Evolutionary conservation across 768 basidiomycete species (phyloP).

Genomic region (Rhodotorula diobovata): DNA sequence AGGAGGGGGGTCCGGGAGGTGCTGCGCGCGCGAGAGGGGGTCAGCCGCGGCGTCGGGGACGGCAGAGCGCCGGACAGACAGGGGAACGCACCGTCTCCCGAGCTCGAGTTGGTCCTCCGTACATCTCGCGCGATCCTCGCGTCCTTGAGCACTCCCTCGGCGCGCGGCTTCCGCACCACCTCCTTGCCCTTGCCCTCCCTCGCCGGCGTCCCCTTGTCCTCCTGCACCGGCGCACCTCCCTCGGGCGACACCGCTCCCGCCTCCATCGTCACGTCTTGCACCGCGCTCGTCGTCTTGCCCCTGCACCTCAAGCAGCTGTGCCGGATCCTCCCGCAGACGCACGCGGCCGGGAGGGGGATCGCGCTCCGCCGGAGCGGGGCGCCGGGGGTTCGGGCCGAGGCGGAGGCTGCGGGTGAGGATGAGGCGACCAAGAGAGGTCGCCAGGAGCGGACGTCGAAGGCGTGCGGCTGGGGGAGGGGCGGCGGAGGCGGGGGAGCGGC

Average conservation of each 20-base stretch:
- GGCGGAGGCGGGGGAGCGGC: slow-evolving; percentile 4
- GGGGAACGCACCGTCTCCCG: background rate
- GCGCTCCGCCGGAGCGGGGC: background rate
- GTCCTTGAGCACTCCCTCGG: background rate
- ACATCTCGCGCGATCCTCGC: background rate
- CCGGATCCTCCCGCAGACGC: slow-evolving; percentile 24
- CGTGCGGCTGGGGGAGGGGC: background rate
- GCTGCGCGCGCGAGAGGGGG: too few species aligned
- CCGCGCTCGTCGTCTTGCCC: background rate
- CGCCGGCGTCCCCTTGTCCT: background rate
- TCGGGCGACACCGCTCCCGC: background rate
- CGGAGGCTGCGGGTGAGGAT: too few species aligned
- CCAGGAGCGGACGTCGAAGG: slow-evolving; percentile 22
- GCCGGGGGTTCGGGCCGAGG: background rate
- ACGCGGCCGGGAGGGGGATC: background rate
- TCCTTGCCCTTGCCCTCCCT: background rate
- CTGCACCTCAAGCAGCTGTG: slow-evolving; percentile 1
- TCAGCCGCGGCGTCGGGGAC: background rate
- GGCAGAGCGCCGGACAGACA: accelerated
- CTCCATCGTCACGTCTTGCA: background rate
- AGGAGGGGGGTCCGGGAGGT: too few species aligned
- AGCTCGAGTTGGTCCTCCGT: background rate
- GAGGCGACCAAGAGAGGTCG: background rate
- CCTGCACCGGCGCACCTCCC: too few species aligned
- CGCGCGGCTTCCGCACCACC: background rate